These are phyloP conservation scores for Ogataea degrootiae DNA, from an alignment of 805 yeast species.

Conservation along the genomic window DNA sequence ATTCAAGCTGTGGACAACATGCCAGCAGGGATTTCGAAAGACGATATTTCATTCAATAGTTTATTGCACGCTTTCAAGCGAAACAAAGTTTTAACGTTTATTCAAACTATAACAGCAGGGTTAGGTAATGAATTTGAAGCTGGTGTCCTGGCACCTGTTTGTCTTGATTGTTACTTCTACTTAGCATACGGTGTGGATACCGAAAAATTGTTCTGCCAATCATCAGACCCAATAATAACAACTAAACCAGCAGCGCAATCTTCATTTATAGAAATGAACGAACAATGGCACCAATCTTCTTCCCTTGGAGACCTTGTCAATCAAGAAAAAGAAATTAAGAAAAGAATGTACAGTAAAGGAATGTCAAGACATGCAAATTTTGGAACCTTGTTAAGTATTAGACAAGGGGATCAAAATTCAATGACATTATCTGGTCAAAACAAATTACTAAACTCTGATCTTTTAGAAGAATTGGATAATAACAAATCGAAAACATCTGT, in stretches of 20 bases:
- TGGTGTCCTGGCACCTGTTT: constrained; percentile 52
- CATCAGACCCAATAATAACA: constrained; percentile 1
- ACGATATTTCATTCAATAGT: constrained; percentile 63
- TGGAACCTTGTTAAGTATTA: constrained; percentile 78
- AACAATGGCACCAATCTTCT: constrained; percentile 10
- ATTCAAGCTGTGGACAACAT: constrained; percentile 34
- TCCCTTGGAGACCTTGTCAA: constrained; percentile 49
- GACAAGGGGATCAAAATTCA: constrained; percentile 52
- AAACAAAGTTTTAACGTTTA: constrained; percentile 68
- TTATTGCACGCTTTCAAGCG: constrained; percentile 55
- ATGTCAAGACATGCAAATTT: constrained; percentile 75
- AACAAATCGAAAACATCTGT: constrained; percentile 57
- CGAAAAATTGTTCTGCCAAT: constrained; percentile 24
- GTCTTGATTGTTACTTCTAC: constrained; percentile 67
- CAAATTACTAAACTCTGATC: constrained; percentile 37
- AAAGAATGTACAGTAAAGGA: constrained; percentile 16
- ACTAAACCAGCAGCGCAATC: not conserved
- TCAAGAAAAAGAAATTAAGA: constrained; percentile 53
- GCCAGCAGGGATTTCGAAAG: constrained; percentile 53
- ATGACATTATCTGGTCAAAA: constrained; percentile 68
- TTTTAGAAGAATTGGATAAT: constrained; percentile 62
- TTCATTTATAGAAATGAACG: not conserved
- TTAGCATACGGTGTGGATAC: constrained; percentile 54
- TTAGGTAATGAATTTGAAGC: constrained; percentile 61
- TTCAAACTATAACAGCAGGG: constrained; percentile 67